Conservation (phyloP, 257 asterid genomes). For the Rehmannia glutinosa region DNA sequence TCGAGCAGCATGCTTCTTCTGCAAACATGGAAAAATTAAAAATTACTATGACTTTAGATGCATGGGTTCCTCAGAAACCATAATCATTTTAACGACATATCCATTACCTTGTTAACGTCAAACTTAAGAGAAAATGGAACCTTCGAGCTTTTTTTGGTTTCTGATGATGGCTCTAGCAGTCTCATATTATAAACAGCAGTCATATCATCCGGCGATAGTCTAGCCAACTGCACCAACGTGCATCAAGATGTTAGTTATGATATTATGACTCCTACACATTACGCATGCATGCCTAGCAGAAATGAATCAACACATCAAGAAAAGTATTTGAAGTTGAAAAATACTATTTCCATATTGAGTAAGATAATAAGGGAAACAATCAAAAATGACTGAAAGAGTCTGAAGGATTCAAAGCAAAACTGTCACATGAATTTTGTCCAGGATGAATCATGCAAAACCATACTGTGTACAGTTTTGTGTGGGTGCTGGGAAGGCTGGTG, state of each 20-base stretch:
- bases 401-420: neutral
- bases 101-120: constrained; percentile 84
- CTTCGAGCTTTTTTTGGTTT: constrained; percentile 62
- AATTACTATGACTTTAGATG: constrained; percentile 9
- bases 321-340: neutral
- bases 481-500: neutral
- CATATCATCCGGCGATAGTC: constrained; percentile 73
- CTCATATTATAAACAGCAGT: constrained; percentile 95
- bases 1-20: constrained; percentile 86
- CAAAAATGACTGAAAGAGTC: constrained; percentile 1
- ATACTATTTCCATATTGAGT: neutral
- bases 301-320: constrained; percentile 13
- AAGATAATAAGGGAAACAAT: neutral
- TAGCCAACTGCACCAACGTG: constrained; percentile 61
- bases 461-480: neutral
- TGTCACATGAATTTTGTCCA: neutral
- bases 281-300: neutral
- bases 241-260: constrained; percentile 16
- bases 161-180: constrained; percentile 73
- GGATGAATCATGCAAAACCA: neutral
- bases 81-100: constrained; percentile 5
- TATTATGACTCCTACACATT: neutral
- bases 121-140: constrained; percentile 82
- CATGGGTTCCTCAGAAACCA: constrained; percentile 10
- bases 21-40: constrained; percentile 24